Evolutionary conservation across 768 basidiomycete species (phyloP), one percentile per base, ranked within the genome.

Genomic region (Collybia sp.): DNA sequence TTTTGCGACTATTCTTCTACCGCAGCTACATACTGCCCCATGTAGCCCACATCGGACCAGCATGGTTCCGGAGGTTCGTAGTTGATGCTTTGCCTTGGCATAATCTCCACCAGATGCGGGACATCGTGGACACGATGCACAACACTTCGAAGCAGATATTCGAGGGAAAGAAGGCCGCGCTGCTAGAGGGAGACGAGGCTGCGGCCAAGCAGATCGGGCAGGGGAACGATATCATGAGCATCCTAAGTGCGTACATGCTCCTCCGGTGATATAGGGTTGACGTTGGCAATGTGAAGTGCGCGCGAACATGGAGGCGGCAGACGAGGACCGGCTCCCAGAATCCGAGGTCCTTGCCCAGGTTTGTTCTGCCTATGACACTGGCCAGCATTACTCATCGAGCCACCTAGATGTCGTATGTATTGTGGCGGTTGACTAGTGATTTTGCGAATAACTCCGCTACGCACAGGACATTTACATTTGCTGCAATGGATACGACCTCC

Each of bases 401-500:
- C 38, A 43, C 4, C 13, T n/a, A 17, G 52, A 32, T 53, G 17
- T 49, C 52, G 52, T 53, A 40, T 36, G 51, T 47, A 17, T 32
- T 9, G 2, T 5, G 42, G 25, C 25, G 8, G 15, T 40, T 38
- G 33, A 31, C 6, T 25, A 18, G 42, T 8, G 12, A 16, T 8
- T 15, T 20, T 36, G n/a, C 30, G 17, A 6, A 6, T 3, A 8
- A 10, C 35, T 13, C 17, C 6, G 32, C 13, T 12, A 41, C 6
- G 4, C 11, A 10, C 37, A 65, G 60, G n/a, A 58, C 53, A 4
- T 46, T 65, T 15, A 55, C 57, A 6, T 59, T 65, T 40, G 72
- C 72, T 0, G 73, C 64, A 1, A 68, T 66, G 47, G 73, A 75
- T 50, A 75, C 73, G 0, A 75, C 74, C 0, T 70, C 73, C 10